Percentiles rank a stretch among this genome's conserved stretches.
phyloP scores from a whole-genome alignment of 768 basidiomycete species.

The Pulveroboletus sp. region DNA sequence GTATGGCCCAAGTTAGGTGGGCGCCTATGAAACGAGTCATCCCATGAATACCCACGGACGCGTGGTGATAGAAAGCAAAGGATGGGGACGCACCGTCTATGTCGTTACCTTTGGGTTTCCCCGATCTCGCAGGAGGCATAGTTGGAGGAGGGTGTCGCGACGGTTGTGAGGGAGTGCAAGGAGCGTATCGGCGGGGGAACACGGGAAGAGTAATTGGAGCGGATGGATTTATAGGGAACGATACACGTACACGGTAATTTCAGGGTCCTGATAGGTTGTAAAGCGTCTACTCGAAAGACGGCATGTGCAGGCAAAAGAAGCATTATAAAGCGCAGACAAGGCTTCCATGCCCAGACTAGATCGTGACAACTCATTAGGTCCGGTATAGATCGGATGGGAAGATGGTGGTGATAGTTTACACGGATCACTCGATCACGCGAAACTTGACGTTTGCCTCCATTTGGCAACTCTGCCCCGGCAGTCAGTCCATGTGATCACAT shows the following conservation, averaged over 20 bases:
- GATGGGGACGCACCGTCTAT: slow-evolving; percentile 32
- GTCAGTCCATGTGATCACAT: slow-evolving; percentile 10
- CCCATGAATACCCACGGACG: slow-evolving; percentile 6
- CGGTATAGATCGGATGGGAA: slow-evolving; percentile 19
- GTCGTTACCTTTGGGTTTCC: slow-evolving; percentile 29
- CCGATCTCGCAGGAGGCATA: slow-evolving; percentile 49
- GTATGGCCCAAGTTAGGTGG: slow-evolving; percentile 44
- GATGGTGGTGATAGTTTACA: slow-evolving; percentile 12
- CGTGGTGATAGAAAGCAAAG: not conserved
- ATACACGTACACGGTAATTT: slow-evolving; percentile 34
- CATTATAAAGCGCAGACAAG: slow-evolving; percentile 15
- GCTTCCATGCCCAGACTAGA: slow-evolving; percentile 22
- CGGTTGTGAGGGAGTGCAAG: slow-evolving; percentile 10
- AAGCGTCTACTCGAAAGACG: slow-evolving; percentile 26
- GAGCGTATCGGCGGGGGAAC: slow-evolving; percentile 22
- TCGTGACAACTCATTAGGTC: slow-evolving; percentile 15
- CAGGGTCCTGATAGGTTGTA: slow-evolving; percentile 30
- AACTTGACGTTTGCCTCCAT: slow-evolving; percentile 9
- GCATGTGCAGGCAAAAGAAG: slow-evolving; percentile 32
- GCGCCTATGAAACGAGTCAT: slow-evolving; percentile 29
- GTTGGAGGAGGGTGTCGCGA: slow-evolving; percentile 24
- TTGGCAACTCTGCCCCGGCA: slow-evolving; percentile 17
- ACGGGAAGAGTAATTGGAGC: slow-evolving; percentile 19
- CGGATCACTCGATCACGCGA: slow-evolving; percentile 6
- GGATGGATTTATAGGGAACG: slow-evolving; percentile 29